These are phyloP conservation scores for Teunomyces atbi DNA, from an alignment of 805 yeast genomes.

Conservation along the genomic window DNA sequence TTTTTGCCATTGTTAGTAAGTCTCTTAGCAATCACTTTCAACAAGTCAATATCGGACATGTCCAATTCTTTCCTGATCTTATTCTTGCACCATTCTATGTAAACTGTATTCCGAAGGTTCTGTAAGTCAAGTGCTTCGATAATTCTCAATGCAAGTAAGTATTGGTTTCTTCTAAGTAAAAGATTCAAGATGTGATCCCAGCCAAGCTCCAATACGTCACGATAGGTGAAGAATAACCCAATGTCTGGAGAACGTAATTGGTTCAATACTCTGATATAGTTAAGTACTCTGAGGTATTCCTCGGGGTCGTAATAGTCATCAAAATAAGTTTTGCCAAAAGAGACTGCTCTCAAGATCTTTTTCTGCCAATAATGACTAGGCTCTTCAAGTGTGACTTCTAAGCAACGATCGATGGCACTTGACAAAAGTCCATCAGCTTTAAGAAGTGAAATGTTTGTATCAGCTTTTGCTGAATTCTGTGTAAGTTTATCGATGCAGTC, in stretches of 20 bases:
- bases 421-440: conserved; percentile 42
- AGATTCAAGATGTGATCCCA: conserved; percentile 54
- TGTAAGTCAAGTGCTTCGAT: conserved; percentile 48
- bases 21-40: conserved; percentile 46
- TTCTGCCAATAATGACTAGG: conserved; percentile 80
- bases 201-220: conserved; percentile 51
- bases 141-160: conserved; percentile 61
- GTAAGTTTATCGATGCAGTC: conserved; percentile 69
- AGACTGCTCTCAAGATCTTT: conserved; percentile 71
- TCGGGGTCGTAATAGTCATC: conserved; percentile 54
- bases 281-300: conserved; percentile 60
- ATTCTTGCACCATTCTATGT: conserved; percentile 76
- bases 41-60: conserved; percentile 58
- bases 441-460: conserved; percentile 63
- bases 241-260: conserved; percentile 60
- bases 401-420: conserved; percentile 67
- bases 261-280: conserved; percentile 65
- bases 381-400: conserved; percentile 74
- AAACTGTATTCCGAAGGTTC: conserved; percentile 43
- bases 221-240: conserved; percentile 67
- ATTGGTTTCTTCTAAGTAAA: conserved; percentile 57
- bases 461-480: conserved; percentile 73
- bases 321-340: conserved; percentile 73
- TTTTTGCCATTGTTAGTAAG: conserved; percentile 35
- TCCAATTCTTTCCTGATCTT: conserved; percentile 58